phyloP scores from a whole-genome alignment of 306 rosid genomes.

The Vigna mungo region DNA sequence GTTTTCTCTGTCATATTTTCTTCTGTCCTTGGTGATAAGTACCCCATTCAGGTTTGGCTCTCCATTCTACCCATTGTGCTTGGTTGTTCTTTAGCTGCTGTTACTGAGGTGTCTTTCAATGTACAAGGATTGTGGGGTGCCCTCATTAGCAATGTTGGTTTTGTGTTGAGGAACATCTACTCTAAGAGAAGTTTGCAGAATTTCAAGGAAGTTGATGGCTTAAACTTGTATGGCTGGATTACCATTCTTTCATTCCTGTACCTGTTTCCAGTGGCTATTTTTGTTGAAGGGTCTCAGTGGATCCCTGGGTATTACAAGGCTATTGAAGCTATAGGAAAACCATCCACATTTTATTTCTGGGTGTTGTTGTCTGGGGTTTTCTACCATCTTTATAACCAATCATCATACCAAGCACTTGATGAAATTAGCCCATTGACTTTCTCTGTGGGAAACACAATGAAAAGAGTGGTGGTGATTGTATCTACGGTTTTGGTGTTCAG shows the following conservation, averaged over 20 bases:
- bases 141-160: constrained; percentile 90
- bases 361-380: constrained; percentile 86
- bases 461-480: constrained; percentile 91
- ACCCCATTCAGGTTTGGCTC: constrained; percentile 90
- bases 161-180: constrained; percentile 85
- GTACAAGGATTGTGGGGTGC: constrained; percentile 86
- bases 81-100: constrained; percentile 89
- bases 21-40: constrained; percentile 74
- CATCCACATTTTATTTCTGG: constrained; percentile 83
- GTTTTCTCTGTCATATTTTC: constrained; percentile 84
- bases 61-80: constrained; percentile 89
- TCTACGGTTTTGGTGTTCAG: constrained; percentile 85
- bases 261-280: constrained; percentile 82
- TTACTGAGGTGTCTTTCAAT: constrained; percentile 90
- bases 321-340: constrained; percentile 65
- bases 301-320: constrained; percentile 83
- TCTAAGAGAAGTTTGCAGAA: constrained; percentile 78
- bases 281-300: constrained; percentile 96
- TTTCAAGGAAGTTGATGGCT: constrained; percentile 90
- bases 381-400: constrained; percentile 96
- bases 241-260: constrained; percentile 74
- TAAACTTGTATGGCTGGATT: constrained; percentile 86
- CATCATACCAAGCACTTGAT: constrained; percentile 93
- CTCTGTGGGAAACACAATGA: constrained; percentile 97
- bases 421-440: constrained; percentile 90